Base-by-base conservation (phyloP, 352 stramenopile species). In the Phytopythium litorale region DNA sequence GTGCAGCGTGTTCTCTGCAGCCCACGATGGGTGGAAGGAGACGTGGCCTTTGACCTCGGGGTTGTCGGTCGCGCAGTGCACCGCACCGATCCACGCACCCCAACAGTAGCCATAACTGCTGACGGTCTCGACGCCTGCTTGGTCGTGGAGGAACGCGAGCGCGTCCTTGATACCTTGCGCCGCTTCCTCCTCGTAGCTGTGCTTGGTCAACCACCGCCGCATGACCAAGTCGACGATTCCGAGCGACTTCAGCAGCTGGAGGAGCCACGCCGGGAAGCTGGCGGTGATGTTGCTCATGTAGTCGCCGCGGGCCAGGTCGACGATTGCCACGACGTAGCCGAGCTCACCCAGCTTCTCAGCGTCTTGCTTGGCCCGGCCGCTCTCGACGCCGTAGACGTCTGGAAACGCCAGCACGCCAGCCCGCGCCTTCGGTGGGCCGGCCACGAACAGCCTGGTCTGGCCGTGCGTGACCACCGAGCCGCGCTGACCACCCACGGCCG, bases 371-470 rank as follows among this genome's bases (percentile, higher is more conserved):
- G 58, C 62, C 58, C 71, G 74, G 15, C 71, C 71, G 56, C 74
- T 82, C 46, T 78, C 70, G 13, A 67, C 43, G 15, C 74, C 71
- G 42, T 66, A 75, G 30, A 78, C 66, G 43, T 82, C 71, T 4
- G 74, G 74, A 15, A 82, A 62, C 48, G 73, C 68, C 13, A 82
- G 42, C 19, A 82, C 0, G 0, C 71, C 71, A n/a, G 65, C 61
- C 7, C 40, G 50, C 18, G 65, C 60, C 1, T 61, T 60, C 1
- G 60, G 9, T 2, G 72, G 72, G 2, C 63, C 66, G 2, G 66
- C 53, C 48, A 75, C 62, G 67, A 75, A 79, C 35, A 79, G 56
- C 3, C 57, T 66, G 6, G 72, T 75, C 25, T 65, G 19, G 45
- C 68, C 65, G 49, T 25, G 37, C 50, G 28, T 40, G 11, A 25